Conservation (phyloP, 441 rosid species). For the Adansonia grandidieri region DNA sequence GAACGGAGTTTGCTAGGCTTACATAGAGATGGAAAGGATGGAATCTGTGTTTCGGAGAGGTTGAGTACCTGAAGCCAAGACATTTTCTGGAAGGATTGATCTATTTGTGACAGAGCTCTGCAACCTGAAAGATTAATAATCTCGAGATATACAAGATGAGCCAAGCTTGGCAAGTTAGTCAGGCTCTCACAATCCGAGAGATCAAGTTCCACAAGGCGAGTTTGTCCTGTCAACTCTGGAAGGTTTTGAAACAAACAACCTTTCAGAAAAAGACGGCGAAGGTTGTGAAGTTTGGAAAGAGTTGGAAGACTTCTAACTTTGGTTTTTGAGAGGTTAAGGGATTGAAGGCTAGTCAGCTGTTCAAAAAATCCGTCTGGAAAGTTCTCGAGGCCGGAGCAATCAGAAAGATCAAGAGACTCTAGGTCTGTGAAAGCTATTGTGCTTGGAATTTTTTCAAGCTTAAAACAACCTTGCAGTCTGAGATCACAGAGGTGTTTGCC, state of each 20-base stretch:
- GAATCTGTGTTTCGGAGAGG: conserved; percentile 48
- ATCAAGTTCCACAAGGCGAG: conserved; percentile 31
- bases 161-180: conserved; percentile 42
- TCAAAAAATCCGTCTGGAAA: conserved; percentile 34
- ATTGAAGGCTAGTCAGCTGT: conserved; percentile 32
- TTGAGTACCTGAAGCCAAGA: conserved; percentile 40
- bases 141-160: conserved; percentile 40
- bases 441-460: conserved; percentile 30
- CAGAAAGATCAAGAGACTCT: conserved; percentile 42
- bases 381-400: conserved; percentile 21
- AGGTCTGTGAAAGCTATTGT: conserved; percentile 23
- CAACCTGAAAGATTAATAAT: conserved; percentile 59
- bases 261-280: conserved; percentile 31
- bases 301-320: conserved; percentile 33
- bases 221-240: conserved; percentile 21
- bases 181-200: conserved; percentile 28
- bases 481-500: conserved; percentile 33
- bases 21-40: conserved; percentile 36
- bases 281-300: conserved; percentile 32
- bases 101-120: conserved; percentile 32
- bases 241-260: conserved; percentile 27
- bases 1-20: conserved; percentile 29
- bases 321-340: conserved; percentile 44
- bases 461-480: conserved; percentile 30
- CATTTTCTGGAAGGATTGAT: conserved; percentile 43